phyloP scores from a whole-genome alignment of 2,329 filamentous ascomycete genomes.

The Clarireedia hainanense region DNA sequence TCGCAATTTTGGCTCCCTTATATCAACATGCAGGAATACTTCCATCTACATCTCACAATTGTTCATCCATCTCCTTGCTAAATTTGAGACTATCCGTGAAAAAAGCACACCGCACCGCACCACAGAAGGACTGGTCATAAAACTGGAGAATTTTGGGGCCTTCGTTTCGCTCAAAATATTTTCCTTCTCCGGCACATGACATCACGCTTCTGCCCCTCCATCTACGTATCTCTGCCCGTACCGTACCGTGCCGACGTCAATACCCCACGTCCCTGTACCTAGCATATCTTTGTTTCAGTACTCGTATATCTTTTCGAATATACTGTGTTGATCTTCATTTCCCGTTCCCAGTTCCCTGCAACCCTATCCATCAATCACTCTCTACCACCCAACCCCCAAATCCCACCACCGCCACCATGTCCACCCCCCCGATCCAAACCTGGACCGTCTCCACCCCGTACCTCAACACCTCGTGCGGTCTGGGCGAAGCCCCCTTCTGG shows the following conservation, averaged over 20 bases:
- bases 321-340: too few relatives aligned
- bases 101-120: neutral
- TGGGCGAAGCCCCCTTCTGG: conserved; percentile 71
- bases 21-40: neutral
- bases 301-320: too few relatives aligned
- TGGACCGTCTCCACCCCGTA: conserved; percentile 30
- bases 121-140: neutral
- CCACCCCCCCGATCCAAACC: neutral
- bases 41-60: neutral
- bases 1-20: neutral
- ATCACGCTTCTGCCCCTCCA: neutral
- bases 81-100: too few relatives aligned
- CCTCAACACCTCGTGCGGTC: conserved; percentile 54
- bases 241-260: too few relatives aligned
- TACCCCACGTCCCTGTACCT: too few relatives aligned
- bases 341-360: too few relatives aligned
- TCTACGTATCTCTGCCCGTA: neutral
- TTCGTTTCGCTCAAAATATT: neutral
- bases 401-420: conserved; percentile 2
- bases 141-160: neutral
- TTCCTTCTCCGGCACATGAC: neutral
- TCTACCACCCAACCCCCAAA: neutral
- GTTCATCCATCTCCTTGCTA: too few relatives aligned
- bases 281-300: too few relatives aligned
- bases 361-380: too few relatives aligned